Conservation (phyloP, 2,329 filamentous ascomycete species). For the Fonsecaea monophora region DNA sequence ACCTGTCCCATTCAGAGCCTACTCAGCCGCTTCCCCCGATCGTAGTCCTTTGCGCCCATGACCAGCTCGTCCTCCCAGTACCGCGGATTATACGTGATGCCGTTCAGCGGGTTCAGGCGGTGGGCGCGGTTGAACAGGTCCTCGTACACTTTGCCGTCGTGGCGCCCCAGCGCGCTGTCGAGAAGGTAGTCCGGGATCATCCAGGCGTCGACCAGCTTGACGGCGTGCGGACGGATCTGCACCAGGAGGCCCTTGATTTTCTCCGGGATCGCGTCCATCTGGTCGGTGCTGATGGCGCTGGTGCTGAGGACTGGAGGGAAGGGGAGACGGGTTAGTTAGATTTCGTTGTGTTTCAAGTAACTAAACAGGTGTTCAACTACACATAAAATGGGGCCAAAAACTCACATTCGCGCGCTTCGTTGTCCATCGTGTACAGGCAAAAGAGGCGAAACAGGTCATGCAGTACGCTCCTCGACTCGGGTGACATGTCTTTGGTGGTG, state of each 20-base stretch:
- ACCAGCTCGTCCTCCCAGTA: slow-evolving; percentile 10
- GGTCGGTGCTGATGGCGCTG: slow-evolving; percentile 62
- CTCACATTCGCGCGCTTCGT: slow-evolving; percentile 67
- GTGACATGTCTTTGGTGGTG: slow-evolving; percentile 56
- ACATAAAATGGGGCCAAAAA: too few relatives aligned
- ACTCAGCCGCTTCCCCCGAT: slow-evolving; percentile 5
- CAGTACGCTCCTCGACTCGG: slow-evolving; percentile 42
- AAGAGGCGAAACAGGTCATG: slow-evolving; percentile 48
- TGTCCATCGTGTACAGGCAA: slow-evolving; percentile 70
- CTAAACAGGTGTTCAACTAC: too few relatives aligned
- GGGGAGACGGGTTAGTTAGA: neutral
- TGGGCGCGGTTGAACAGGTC: slow-evolving; percentile 73
- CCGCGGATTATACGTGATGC: slow-evolving; percentile 3
- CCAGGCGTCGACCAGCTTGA: slow-evolving; percentile 75
- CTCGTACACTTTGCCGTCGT: slow-evolving; percentile 77
- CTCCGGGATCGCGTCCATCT: slow-evolving; percentile 41
- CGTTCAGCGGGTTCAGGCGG: slow-evolving; percentile 2
- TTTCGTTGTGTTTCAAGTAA: neutral
- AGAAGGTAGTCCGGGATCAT: slow-evolving; percentile 78
- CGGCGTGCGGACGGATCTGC: slow-evolving; percentile 74
- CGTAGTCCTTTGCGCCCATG: slow-evolving; percentile 7
- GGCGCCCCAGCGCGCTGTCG: slow-evolving; percentile 69
- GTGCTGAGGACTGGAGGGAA: slow-evolving; percentile 63
- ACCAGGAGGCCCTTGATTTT: slow-evolving; percentile 65
- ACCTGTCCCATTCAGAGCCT: neutral